Percentiles rank a stretch among this genome's conserved stretches.
Conservation (phyloP, 2,329 filamentous ascomycete genomes). For the Clarireedia hainanense region DNA sequence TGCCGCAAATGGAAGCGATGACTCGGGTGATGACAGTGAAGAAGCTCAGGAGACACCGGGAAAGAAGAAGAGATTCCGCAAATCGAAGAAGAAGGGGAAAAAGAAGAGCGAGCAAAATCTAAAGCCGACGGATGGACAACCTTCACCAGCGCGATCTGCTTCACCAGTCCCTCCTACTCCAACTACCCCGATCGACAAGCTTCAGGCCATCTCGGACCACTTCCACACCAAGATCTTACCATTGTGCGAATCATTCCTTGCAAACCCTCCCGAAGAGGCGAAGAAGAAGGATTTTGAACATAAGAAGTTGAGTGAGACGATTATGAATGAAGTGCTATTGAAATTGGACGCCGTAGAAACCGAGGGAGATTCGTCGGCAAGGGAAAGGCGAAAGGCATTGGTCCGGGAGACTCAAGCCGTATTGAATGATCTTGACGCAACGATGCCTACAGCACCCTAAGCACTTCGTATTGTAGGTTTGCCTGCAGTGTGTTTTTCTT, state of each 20-base stretch:
- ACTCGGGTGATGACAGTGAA: slow-evolving; percentile 37
- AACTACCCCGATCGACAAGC: slow-evolving; percentile 48
- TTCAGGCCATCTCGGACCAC: slow-evolving; percentile 57
- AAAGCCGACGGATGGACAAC: slow-evolving; percentile 21
- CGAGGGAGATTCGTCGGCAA: slow-evolving; percentile 57
- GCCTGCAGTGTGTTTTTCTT: not conserved
- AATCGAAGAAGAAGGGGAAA: slow-evolving; percentile 36
- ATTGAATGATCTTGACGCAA: slow-evolving; percentile 53
- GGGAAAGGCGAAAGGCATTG: slow-evolving; percentile 60
- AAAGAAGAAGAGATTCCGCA: slow-evolving; percentile 22
- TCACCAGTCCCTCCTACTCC: slow-evolving; percentile 27
- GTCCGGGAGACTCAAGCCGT: slow-evolving; percentile 64
- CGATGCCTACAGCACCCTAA: slow-evolving; percentile 1
- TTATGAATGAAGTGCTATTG: slow-evolving; percentile 67
- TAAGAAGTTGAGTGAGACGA: slow-evolving; percentile 65
- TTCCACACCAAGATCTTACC: slow-evolving; percentile 60
- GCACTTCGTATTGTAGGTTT: not conserved
- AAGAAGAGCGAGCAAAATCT: slow-evolving; percentile 26
- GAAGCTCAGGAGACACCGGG: slow-evolving; percentile 31
- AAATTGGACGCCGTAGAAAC: slow-evolving; percentile 73
- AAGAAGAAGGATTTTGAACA: slow-evolving; percentile 69
- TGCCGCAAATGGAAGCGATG: slow-evolving; percentile 35
- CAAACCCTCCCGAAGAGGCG: slow-evolving; percentile 53
- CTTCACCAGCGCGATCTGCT: slow-evolving; percentile 23
- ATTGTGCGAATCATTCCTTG: slow-evolving; percentile 53